phyloP scores from a whole-genome alignment of 768 basidiomycete species.

The Crassisporium funariophilum region DNA sequence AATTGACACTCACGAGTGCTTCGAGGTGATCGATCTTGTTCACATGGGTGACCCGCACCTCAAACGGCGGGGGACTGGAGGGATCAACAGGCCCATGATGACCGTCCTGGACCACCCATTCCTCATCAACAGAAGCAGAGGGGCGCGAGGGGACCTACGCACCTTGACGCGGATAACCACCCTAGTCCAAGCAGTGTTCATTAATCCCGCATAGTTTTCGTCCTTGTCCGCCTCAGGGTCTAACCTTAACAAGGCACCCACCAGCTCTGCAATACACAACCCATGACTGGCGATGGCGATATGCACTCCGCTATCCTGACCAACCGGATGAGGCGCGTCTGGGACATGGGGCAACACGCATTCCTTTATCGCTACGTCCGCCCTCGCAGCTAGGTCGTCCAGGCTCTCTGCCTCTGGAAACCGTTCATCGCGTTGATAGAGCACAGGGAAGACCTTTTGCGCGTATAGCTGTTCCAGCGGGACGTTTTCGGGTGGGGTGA shows the following conservation, averaged over 20 bases:
- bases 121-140: neutral
- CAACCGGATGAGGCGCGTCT: conserved; percentile 22
- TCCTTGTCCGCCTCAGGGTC: conserved; percentile 48
- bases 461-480: conserved; percentile 48
- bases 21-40: conserved; percentile 38
- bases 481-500: conserved; percentile 27
- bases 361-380: conserved; percentile 50
- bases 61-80: conserved; percentile 29
- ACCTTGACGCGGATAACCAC: conserved; percentile 50
- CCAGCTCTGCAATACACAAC: conserved; percentile 63
- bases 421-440: conserved; percentile 45
- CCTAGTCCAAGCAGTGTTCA: conserved; percentile 79
- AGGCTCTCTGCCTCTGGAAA: conserved; percentile 73
- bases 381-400: conserved; percentile 60
- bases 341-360: conserved; percentile 62
- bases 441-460: conserved; percentile 55
- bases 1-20: conserved; percentile 23
- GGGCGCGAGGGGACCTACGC: conserved; percentile 1
- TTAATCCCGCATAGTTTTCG: conserved; percentile 45
- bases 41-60: conserved; percentile 37
- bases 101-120: conserved; percentile 22
- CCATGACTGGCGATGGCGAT: conserved; percentile 78
- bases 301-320: conserved; percentile 43
- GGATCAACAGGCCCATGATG: conserved; percentile 25
- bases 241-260: conserved; percentile 53